Percentiles rank a stretch among this genome's conserved stretches.
phyloP scores from a whole-genome alignment of 164 flowering plant genomes.

The Vitis rotundifolia region DNA sequence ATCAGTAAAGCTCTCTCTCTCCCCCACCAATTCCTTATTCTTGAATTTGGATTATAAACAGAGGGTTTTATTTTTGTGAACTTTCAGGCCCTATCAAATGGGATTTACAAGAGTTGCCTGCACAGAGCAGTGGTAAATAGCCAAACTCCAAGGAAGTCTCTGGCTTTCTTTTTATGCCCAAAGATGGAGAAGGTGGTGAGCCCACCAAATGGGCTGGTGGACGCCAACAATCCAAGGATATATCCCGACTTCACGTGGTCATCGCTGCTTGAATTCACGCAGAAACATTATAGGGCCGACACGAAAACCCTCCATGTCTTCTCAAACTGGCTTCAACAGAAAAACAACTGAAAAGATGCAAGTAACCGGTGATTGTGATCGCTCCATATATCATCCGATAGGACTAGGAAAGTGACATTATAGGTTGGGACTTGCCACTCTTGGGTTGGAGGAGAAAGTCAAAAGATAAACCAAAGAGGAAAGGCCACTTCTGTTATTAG shows the following conservation, averaged over 20 bases:
- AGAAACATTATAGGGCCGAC: slow-evolving; percentile 72
- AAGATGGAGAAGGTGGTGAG: slow-evolving; percentile 49
- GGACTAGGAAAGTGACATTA: neutral
- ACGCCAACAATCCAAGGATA: slow-evolving; percentile 32
- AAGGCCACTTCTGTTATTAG: slow-evolving; percentile 6
- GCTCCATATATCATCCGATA: too few species aligned
- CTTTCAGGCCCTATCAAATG: slow-evolving; percentile 65
- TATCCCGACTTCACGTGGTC: slow-evolving; percentile 80
- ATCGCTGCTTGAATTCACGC: slow-evolving; percentile 51
- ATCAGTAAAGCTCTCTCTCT: too few species aligned
- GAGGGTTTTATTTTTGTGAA: neutral
- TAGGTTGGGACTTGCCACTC: too few species aligned
- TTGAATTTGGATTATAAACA: neutral
- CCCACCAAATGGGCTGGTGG: slow-evolving; percentile 49
- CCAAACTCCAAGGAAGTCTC: slow-evolving; percentile 48
- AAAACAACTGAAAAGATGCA: neutral
- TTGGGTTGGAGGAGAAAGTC: neutral
- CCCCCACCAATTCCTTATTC: neutral
- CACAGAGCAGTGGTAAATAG: slow-evolving; percentile 80
- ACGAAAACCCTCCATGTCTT: slow-evolving; percentile 56
- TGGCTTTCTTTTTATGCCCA: slow-evolving; percentile 71
- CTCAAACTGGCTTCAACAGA: slow-evolving; percentile 30
- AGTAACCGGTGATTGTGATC: neutral
- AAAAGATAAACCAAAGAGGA: slow-evolving; percentile 10
- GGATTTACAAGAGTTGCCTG: slow-evolving; percentile 72